phyloP scores from a whole-genome alignment of 2,329 filamentous ascomycete genomes.

The Calonectria honghensis region DNA sequence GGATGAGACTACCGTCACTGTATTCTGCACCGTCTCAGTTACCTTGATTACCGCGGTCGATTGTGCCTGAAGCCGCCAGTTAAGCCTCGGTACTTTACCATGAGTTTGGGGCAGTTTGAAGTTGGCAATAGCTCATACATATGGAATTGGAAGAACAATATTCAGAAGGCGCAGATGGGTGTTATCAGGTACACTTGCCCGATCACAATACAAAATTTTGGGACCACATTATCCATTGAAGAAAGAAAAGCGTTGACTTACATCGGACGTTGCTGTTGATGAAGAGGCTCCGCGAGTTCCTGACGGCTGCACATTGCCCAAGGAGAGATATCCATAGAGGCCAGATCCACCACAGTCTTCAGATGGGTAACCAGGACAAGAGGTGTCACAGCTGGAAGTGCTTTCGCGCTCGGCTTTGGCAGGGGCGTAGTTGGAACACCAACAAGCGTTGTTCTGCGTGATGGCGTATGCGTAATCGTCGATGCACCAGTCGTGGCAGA shows the following conservation, averaged over 20 bases:
- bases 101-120: conserved; percentile 34
- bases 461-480: conserved; percentile 79
- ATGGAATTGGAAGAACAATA: conserved; percentile 38
- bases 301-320: conserved; percentile 69
- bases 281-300: conserved; percentile 68
- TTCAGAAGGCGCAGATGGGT: conserved; percentile 37
- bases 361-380: conserved; percentile 80
- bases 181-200: conserved; percentile 51
- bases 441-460: conserved; percentile 79
- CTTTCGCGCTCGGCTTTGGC: conserved; percentile 63
- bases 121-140: conserved; percentile 34
- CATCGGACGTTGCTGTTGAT: conserved; percentile 52
- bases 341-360: conserved; percentile 80
- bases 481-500: conserved; percentile 77
- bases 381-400: conserved; percentile 69
- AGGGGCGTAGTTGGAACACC: conserved; percentile 84
- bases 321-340: conserved; percentile 79
- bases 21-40: conserved; percentile 61
- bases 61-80: conserved; percentile 55
- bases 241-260: conserved; percentile 52
- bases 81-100: conserved; percentile 56
- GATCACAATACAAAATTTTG: conserved; percentile 42
- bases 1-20: conserved; percentile 54
- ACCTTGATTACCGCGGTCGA: conserved; percentile 57
- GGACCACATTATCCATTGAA: conserved; percentile 47